Evolutionary conservation across 2,329 filamentous ascomycete species (phyloP), one percentile per base, ranked within the genome.

Genomic region (Lasiodiplodia gonubiensis): DNA sequence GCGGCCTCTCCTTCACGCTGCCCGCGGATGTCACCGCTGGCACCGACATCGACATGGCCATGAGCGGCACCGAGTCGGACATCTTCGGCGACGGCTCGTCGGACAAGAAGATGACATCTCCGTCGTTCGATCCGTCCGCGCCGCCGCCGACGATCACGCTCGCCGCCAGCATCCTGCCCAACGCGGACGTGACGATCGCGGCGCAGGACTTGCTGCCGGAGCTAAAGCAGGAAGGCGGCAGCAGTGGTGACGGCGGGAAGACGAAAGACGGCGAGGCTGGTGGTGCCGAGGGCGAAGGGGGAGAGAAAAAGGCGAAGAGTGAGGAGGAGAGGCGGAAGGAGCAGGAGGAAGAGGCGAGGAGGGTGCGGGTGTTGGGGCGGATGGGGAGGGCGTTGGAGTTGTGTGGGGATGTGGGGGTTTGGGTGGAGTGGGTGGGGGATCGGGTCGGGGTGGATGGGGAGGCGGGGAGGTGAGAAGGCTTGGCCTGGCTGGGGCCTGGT

Each of bases 141-240:
- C 81, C 82, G 33, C 75, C 76, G 3, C 67, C 77, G 33, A 84
- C 85, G 68, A 78, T 91, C 27, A 83, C 83, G 30, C 72, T 91
- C 14, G 86, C 88, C 71, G 84, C 33, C 14, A 55, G 48, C 18
- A 42, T 92, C 21, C 81, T 85, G 23, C 80, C 85, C 42, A 88
- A 89, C 67, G 89, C 86, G 4, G 80, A 85, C 16, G 82, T 91
- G 4, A 80, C 85, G 21, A 80, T 92, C 42, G 77, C 83, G 3
- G 83, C 86, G 27, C 86, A 90, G 71, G 89, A 90, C 69, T 73
- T 87, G 4, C 73, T 86, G 53, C 66, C 69, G 4, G 11, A 78
- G 73, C 10, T 72, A 12, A 73, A 66, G 42, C 39, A 42, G 39
- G 14, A 42, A 7, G 42, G 4, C 7, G 27, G 27, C 27, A 6